Conservation (phyloP, 1,284 basidiomycete species). For the Pseudozyma pruni region DNA sequence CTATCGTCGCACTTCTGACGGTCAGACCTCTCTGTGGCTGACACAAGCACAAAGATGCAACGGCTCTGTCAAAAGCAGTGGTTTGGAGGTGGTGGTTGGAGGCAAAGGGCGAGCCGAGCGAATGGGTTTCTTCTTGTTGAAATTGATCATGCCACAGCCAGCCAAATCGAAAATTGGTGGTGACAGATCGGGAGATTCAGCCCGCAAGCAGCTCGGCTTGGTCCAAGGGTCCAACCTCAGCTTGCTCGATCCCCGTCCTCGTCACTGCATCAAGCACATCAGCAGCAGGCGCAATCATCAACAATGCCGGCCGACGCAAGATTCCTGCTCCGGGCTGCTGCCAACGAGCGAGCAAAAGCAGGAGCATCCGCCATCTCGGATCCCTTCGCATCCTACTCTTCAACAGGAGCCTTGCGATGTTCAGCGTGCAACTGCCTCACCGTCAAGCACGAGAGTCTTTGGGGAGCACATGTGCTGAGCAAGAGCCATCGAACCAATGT, state of each 20-base stretch:
- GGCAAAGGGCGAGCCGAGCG: background rate
- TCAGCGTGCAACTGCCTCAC: conserved; percentile 49
- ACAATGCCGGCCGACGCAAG: conserved; percentile 49
- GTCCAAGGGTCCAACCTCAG: conserved; percentile 1
- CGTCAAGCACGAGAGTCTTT: conserved; percentile 59
- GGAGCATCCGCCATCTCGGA: conserved; percentile 27
- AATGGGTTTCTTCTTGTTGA: too few species aligned
- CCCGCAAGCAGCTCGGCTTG: too few species aligned
- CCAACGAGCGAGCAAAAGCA: conserved; percentile 29
- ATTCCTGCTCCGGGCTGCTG: conserved; percentile 41
- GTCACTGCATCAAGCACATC: background rate
- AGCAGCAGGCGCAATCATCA: background rate
- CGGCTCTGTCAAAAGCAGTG: background rate
- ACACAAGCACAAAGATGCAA: background rate
- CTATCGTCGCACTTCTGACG: background rate
- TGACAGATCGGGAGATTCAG: background rate
- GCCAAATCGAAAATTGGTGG: background rate
- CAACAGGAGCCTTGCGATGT: conserved; percentile 47
- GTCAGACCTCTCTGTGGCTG: background rate
- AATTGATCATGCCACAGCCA: too few species aligned
- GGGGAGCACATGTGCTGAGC: conserved; percentile 50
- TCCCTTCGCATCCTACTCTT: conserved; percentile 50
- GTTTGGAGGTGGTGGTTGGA: conserved; percentile 1
- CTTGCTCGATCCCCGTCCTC: background rate
- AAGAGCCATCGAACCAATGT: conserved; percentile 48